Conservation (phyloP, 768 basidiomycete genomes). For the Psilocybe cyanescens region DNA sequence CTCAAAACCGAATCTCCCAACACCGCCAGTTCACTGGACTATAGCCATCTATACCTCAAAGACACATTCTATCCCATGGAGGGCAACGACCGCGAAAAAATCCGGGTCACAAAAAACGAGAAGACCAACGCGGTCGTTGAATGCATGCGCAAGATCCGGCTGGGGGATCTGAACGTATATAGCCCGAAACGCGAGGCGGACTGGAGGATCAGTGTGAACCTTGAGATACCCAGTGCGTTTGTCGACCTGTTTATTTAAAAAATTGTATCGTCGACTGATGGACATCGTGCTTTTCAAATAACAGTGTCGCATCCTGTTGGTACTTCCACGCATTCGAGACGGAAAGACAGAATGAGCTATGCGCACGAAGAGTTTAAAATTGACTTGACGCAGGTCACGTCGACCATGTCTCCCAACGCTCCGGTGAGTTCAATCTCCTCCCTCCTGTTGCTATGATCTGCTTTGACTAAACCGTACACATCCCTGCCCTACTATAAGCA, state of each 20-base stretch:
- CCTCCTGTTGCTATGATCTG: not conserved
- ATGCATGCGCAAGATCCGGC: constrained; percentile 76
- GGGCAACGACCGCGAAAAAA: constrained; percentile 50
- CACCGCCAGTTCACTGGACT: constrained; percentile 63
- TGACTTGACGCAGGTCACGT: constrained; percentile 91
- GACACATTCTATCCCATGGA: constrained; percentile 73
- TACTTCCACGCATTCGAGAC: constrained; percentile 58
- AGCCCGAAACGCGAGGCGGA: constrained; percentile 84
- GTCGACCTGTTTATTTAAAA: too few relatives aligned
- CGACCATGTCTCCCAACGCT: constrained; percentile 47
- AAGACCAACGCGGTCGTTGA: constrained; percentile 67
- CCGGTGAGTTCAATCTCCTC: constrained; percentile 44
- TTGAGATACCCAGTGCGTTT: constrained; percentile 84
- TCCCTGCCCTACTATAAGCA: constrained; percentile 35
- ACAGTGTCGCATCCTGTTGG: constrained; percentile 74
- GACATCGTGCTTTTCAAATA: too few relatives aligned
- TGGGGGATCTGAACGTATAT: constrained; percentile 88
- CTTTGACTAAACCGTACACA: too few relatives aligned
- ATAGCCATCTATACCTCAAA: constrained; percentile 76
- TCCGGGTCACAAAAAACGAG: constrained; percentile 86
- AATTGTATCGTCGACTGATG: too few relatives aligned
- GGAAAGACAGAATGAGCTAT: constrained; percentile 93
- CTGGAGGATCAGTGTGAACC: constrained; percentile 91
- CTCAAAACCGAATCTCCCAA: constrained; percentile 64
- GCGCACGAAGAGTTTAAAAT: constrained; percentile 91